Evolutionary conservation across 352 stramenopile species (phyloP), one percentile per base, ranked within the genome.

Genomic region (Phytophthora podocarpi): DNA sequence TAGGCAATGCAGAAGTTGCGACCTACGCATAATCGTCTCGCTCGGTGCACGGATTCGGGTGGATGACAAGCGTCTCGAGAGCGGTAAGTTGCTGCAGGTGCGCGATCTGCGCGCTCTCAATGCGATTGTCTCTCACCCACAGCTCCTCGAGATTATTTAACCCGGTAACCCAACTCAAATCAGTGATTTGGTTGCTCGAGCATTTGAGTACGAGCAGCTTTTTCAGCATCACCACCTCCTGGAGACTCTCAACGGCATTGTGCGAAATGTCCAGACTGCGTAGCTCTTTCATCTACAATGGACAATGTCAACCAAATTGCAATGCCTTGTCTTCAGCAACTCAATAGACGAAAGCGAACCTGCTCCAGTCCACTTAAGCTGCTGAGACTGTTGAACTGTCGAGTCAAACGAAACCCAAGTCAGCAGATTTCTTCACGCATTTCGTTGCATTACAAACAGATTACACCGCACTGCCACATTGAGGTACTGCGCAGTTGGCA

Each of bases 31-130:
- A 91, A 13, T 78, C 67, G 7, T 68, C 47, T 15, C 35, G 40
- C 15, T 85, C 61, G 0, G 82, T 90, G 59, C 80, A 91, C 21
- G 84, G 84, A 64, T 93, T 93, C 15, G 82, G 76, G 26, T 90
- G 80, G 8, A 91, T 39, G 20, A 90, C 57, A 15, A 93, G 64
- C 15, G 67, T 82, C 28, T 70, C 60, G 11, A 93, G 71, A 32
- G 71, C 59, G 2, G 37, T 52, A 2, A 90, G 64, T 7, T 69
- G n/a, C 39, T 72, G 59, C 16, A 93, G 51, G 47, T 85, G 69
- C 26, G 63, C 54, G 15, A 93, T 49, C 51, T 91, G 72, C 0
- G 70, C 40, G 12, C 43, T 71, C 39, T 82, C 74, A n/a, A 93
- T 57, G 6, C 47, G 48, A 37, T 93, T 93, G 15, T 80, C 52